Base-by-base conservation (phyloP, 805 yeast genomes). In the Candida incommunis region DNA sequence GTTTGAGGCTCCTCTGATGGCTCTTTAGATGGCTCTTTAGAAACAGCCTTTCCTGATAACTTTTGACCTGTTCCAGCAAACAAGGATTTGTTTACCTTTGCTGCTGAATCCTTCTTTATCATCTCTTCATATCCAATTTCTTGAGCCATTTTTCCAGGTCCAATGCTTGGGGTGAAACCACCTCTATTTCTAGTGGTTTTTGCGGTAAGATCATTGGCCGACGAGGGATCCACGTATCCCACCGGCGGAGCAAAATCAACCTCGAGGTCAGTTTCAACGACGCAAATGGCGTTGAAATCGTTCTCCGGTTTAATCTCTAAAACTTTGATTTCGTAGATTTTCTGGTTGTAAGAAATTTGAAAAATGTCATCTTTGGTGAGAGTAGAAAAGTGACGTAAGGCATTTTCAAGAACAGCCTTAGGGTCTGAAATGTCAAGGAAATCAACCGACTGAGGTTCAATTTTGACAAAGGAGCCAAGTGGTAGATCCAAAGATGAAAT, bases 191-290 rank as follows among this genome's bases (percentile, higher is more conserved):
- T 26, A 15, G 24, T 40, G 44, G 11, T 18, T 26, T 21, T 37
- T 43, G 21, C 16, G 3, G 35, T 44, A 21, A 35, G 40, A 13
- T 26, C 34, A 3, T 42, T 25, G 16, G 44, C 51, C 22, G 41
- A 5, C 22, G 37, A 34, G 45, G 96, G 96, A 59, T 90, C 97
- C 18, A 84, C 95, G 59, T 92, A 92, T 0, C 99, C 99, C 3
- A 90, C 95, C 0, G 99, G 99, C 2, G 98, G 95, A 1, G 96
- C 97, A 67, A 92, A 92, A 59, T 92, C 99, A 0, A 96, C 94
- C 48, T 85, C 95, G 49, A 92, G 70, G 66, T 92, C 98, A 0
- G 98, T 92, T 60, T 92, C 99, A 23, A 92, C 85, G 3, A 92
- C 96, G 69, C 96, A 90, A 13, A 90, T 80, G 48, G 95, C 83